Evolutionary conservation across 208 protist genomes (phyloP), one percentile per base, ranked within the genome.

Genomic region (Crithidia bombi): DNA sequence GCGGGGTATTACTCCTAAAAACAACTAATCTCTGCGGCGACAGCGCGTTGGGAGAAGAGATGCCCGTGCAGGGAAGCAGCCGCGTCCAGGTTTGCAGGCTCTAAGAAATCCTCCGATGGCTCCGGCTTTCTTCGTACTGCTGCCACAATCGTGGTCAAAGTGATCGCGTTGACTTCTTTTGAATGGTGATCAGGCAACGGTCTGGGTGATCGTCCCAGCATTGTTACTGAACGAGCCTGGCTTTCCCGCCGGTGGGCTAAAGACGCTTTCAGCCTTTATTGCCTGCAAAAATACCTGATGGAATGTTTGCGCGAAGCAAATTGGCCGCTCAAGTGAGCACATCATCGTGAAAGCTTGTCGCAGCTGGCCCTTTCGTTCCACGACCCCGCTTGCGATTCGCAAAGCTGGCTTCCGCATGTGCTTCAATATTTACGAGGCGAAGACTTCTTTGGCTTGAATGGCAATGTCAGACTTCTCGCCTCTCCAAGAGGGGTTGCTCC

Each of bases 321-420:
- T 96, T 17, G 91, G 91, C 26, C 62, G 49, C 52, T 73, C 85
- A 1, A 92, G 91, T 52, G 86, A 89, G 65, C 73, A 84, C 28
- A 86, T 96, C 47, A 83, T 96, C 36, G 63, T 75, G 17, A 59
- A 75, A 15, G 91, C n/a, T n/a, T 92, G 44, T 81, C 82, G 15
- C 58, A 81, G 38, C 65, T 96, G 41, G 54, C 79, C 5, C 21
- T 81, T n/a, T 58, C 73, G n/a, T 54, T 23, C 57, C 44, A 65
- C 52, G 56, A 28, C 39, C 3, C 62, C 90, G 36, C 19, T 76
- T 14, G 57, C 76, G 23, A 65, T 93, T 23, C 79, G 79, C 28
- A 94, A 93, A 58, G 88, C 91, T 41, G 89, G 81, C 23, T 96
- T 96, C 74, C 78, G 86, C 28, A 94, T 96, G 89, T 93, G 89